Base-by-base conservation (phyloP, 2,329 filamentous ascomycete species). In the Colletotrichum filicis region DNA sequence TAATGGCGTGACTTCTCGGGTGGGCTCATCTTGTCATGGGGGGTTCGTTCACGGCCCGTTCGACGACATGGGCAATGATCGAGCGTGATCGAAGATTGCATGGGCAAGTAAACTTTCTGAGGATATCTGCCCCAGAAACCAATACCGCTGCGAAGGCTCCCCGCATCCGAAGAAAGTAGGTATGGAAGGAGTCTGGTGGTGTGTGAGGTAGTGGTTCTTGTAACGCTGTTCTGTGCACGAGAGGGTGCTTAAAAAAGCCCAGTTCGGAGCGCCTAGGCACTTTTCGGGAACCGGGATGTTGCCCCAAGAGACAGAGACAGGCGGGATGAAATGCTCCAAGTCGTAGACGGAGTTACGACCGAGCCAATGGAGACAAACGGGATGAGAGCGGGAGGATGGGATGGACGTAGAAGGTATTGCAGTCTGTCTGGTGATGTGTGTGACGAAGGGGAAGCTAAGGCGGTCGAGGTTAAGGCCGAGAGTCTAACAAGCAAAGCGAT, bases 1-100 rank as follows among this genome's bases (percentile, higher is more conserved):
- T 46, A 28, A 57, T 71, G 56, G 61, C 28, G 66, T 70, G 66
- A 49, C 70, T 67, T 56, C 12, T 49, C 56, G 66, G 61, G 60
- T 60, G 65, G 53, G 55, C 28, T 57, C 49, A 28, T 22, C 19
- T 24, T 19, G 61, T 61, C 32, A 70, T 42, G 60, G 63, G 24
- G 66, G 60, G 46, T 32, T 70, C 55, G 7, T 58, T 30, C 53
- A n/a, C 56, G 46, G 55, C 55, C 35, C 66, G 42, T 26, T 64
- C 32, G 53, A 37, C 57, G 24, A 30, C 46, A 53, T 46, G 53
- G 53, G 49, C 42, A 49, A 22, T 49, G 9, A n/a, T 42, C 52
- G 22, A 30, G 65, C 30, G 30, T 22, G n/a, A 32, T 26, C 52
- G 53, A 26, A 37, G 52, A 49, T 52, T 37, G 35, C 55, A 32